phyloP scores from a whole-genome alignment of 2,329 filamentous ascomycete genomes.

The Aspergillus fijiensis region DNA sequence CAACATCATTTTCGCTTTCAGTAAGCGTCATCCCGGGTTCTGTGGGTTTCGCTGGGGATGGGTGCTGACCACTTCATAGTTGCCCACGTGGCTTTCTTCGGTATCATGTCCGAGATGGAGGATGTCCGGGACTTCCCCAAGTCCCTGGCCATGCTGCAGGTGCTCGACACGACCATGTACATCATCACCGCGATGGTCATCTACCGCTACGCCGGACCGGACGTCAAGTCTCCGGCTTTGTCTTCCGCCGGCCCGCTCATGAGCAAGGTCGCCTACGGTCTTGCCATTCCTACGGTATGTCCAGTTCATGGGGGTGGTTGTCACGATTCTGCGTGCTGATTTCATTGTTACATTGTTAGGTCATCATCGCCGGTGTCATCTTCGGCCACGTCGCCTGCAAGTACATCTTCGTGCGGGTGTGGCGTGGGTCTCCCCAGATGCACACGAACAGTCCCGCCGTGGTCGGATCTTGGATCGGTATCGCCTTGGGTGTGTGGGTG shows the following conservation, averaged over 20 bases:
- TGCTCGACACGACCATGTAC: slow-evolving; percentile 61
- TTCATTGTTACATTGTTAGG: slow-evolving; percentile 1
- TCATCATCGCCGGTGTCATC: slow-evolving; percentile 68
- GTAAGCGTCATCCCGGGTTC: slow-evolving; percentile 25
- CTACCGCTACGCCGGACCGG: slow-evolving; percentile 63
- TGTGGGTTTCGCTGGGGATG: not conserved
- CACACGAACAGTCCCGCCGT: slow-evolving; percentile 50
- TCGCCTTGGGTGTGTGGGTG: slow-evolving; percentile 57
- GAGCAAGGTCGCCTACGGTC: slow-evolving; percentile 64
- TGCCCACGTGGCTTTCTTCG: slow-evolving; percentile 67
- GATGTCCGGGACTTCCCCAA: slow-evolving; percentile 61
- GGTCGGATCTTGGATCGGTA: slow-evolving; percentile 57
- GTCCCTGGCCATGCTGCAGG: slow-evolving; percentile 61
- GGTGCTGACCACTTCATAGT: slow-evolving; percentile 16
- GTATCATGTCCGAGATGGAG: slow-evolving; percentile 64
- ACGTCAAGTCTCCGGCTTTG: slow-evolving; percentile 65
- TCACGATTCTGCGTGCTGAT: too few species aligned
- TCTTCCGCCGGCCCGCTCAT: slow-evolving; percentile 58
- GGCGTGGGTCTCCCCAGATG: slow-evolving; percentile 58
- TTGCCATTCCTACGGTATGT: slow-evolving; percentile 61
- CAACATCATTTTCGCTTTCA: slow-evolving; percentile 71
- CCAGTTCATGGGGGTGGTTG: too few species aligned
- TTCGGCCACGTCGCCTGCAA: slow-evolving; percentile 66
- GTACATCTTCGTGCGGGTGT: slow-evolving; percentile 64
- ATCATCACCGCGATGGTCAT: slow-evolving; percentile 65